These are phyloP conservation scores for Babesia bovis DNA, from an alignment of 169 alveolate species.

Conservation along the genomic window DNA sequence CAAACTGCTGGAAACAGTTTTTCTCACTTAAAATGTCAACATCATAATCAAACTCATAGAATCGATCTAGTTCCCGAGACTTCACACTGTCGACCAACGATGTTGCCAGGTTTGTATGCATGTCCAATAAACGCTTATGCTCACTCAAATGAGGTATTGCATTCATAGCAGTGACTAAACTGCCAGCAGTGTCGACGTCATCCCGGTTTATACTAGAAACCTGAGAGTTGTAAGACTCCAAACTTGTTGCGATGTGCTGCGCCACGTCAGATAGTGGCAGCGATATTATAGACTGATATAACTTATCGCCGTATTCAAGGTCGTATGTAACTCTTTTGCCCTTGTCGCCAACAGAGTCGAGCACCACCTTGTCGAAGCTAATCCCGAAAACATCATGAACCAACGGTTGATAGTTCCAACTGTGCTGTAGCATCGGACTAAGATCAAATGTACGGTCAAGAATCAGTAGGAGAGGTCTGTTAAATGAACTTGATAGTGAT, in stretches of 20 bases:
- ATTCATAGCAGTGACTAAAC: constrained; percentile 79
- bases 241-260: constrained; percentile 66
- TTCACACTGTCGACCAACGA: constrained; percentile 78
- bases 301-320: constrained; percentile 66
- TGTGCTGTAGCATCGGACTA: constrained; percentile 84
- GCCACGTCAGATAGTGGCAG: constrained; percentile 81
- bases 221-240: constrained; percentile 71
- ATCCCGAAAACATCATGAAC: constrained; percentile 81
- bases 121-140: constrained; percentile 81
- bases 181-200: constrained; percentile 64
- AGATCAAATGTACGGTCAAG: constrained; percentile 82
- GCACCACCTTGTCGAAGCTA: constrained; percentile 73
- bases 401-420: constrained; percentile 88
- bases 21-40: constrained; percentile 72
- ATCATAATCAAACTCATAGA: constrained; percentile 77
- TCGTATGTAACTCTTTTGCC: constrained; percentile 56
- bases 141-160: constrained; percentile 85
- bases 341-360: constrained; percentile 14
- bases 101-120: constrained; percentile 84
- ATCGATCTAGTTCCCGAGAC: constrained; percentile 78
- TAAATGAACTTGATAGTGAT: constrained; percentile 62
- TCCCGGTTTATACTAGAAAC: constrained; percentile 64
- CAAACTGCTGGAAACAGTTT: constrained; percentile 66
- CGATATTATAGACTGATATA: constrained; percentile 60
- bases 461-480: constrained; percentile 80